Conservation (phyloP, 2,329 filamentous ascomycete species). For the Aspergillus ibericus region DNA sequence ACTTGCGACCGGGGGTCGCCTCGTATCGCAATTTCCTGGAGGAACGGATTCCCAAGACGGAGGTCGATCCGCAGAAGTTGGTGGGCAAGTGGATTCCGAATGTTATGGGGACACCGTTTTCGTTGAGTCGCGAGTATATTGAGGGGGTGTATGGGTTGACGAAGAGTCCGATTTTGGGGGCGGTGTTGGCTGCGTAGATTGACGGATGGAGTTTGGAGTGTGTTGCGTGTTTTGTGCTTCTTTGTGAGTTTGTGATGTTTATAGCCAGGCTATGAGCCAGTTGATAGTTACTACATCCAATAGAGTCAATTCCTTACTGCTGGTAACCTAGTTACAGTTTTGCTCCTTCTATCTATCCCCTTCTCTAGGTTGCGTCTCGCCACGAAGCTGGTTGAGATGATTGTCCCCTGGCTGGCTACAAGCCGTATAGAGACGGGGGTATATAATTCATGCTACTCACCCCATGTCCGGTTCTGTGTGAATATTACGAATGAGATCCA, state of each 20-base stretch:
- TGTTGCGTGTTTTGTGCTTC: neutral
- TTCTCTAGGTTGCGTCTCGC: too few relatives aligned
- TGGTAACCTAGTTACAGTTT: too few relatives aligned
- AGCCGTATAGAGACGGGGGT: too few relatives aligned
- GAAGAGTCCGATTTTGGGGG: neutral
- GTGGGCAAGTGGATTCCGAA: conserved; percentile 9
- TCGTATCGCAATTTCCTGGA: conserved; percentile 3
- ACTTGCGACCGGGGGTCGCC: conserved; percentile 1
- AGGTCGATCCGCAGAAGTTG: conserved; percentile 1
- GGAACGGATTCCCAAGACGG: neutral
- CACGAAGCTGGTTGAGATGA: too few relatives aligned
- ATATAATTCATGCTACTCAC: too few relatives aligned
- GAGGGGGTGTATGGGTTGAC: neutral
- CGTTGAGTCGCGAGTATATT: neutral
- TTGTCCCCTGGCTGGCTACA: too few relatives aligned
- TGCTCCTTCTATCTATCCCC: too few relatives aligned
- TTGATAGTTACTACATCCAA: too few relatives aligned
- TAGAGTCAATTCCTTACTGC: too few relatives aligned
- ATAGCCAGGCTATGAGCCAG: too few relatives aligned
- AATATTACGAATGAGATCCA: too few relatives aligned
- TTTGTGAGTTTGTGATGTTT: neutral
- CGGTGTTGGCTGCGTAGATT: neutral
- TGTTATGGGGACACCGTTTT: conserved; percentile 4
- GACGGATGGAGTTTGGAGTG: neutral
- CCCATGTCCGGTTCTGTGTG: too few relatives aligned